Evolutionary conservation across 2,329 filamentous ascomycete genomes (phyloP), one percentile per base, ranked within the genome.

Genomic region (Aspergillus pseudoterreus): DNA sequence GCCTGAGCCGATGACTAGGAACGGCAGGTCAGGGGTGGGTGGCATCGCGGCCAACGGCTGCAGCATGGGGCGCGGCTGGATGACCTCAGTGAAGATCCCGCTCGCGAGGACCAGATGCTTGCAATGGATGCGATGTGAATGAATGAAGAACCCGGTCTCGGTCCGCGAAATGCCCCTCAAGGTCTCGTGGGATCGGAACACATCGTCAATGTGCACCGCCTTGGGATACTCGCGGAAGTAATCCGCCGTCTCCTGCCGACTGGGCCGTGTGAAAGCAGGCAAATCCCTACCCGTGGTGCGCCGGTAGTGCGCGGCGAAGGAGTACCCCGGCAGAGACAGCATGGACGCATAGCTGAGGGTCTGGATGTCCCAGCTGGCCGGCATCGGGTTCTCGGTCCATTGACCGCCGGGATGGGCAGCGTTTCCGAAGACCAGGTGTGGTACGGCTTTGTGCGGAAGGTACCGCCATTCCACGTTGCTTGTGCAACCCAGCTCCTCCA

Each of bases 321-420:
- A 77, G 61, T 83, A 84, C 0, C 79, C 82, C 0, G 82, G 82
- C 22, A 85, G 69, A 12, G 80, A 83, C 6, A 85, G 71, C 76
- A 83, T 81, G 52, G 82, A 80, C 2, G 81, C 80, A 69, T 85
- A 84, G 63, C 81, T 84, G 64, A 85, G 62, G 0, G 82, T 80
- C 41, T 79, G 80, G 55, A 84, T 82, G 51, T 82, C 75, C 65
- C 76, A 77, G 61, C 76, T 81, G 3, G 78, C 75, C 22, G 72
- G 71, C 12, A 76, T 71, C 0, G 77, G 75, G 50, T 81, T 77
- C 45, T 81, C 78, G 1, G 76, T 78, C 82, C 82, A 85, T 62
- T 84, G 82, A 6, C 82, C 82, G 14, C 82, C 82, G 1, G 80
- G 71, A 38, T 73, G 65, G 8, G 67, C 50, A 0, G 79, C 71